Conservation (phyloP, 2,329 filamentous ascomycete genomes). For the Monosporascus sp. region DNA sequence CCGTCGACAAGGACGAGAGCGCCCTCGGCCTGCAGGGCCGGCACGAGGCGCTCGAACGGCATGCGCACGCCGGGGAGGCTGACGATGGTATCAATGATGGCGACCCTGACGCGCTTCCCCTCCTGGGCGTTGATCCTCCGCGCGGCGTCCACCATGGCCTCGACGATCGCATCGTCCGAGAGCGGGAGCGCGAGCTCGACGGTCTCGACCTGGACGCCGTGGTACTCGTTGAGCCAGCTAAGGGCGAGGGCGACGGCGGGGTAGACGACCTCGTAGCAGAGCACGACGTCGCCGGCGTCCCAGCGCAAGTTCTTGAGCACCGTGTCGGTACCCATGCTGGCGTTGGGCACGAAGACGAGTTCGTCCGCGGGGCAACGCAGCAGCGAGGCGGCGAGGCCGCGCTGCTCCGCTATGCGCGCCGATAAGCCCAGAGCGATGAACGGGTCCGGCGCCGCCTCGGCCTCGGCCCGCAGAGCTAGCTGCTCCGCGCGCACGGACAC, state of each 20-base stretch:
- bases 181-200: slow-evolving; percentile 43
- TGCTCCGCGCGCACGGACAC: slow-evolving; percentile 16
- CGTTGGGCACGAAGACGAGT: slow-evolving; percentile 58
- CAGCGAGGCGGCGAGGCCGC: slow-evolving; percentile 10
- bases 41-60: slow-evolving; percentile 56
- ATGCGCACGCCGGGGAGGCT: slow-evolving; percentile 59
- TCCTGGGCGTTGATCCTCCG: slow-evolving; percentile 23
- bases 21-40: slow-evolving; percentile 47
- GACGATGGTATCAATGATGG: slow-evolving; percentile 61
- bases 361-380: slow-evolving; percentile 17
- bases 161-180: slow-evolving; percentile 48
- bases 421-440: slow-evolving; percentile 24
- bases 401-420: slow-evolving; percentile 12
- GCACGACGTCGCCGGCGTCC: slow-evolving; percentile 49
- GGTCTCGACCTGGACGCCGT: slow-evolving; percentile 38
- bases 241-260: slow-evolving; percentile 55
- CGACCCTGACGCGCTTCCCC: slow-evolving; percentile 49
- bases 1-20: slow-evolving; percentile 59
- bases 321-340: slow-evolving; percentile 58
- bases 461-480: slow-evolving; percentile 15
- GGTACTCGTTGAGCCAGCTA: slow-evolving; percentile 52
- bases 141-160: slow-evolving; percentile 43
- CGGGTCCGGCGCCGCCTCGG: slow-evolving; percentile 21
- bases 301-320: slow-evolving; percentile 57
- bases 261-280: slow-evolving; percentile 61